These are phyloP conservation scores for Saccharomycopsis crataegensis DNA, from an alignment of 1,139 yeast genomes.

Conservation along the genomic window DNA sequence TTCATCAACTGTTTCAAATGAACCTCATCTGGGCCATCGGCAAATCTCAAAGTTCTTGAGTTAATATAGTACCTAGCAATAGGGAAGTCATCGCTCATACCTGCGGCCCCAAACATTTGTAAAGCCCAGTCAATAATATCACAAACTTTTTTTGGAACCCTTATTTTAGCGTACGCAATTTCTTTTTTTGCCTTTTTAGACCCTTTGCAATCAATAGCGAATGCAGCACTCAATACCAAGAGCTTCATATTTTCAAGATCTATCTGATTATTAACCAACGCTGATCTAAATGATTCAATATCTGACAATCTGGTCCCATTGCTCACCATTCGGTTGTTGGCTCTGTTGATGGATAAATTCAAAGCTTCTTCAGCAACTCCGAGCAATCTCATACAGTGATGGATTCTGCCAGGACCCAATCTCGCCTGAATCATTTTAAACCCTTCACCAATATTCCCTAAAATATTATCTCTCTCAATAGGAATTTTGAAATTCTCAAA, in stretches of 20 bases:
- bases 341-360: conserved; percentile 45
- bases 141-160: conserved; percentile 52
- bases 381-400: conserved; percentile 66
- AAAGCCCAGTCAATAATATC: conserved; percentile 59
- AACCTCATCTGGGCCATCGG: conserved; percentile 75
- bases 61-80: conserved; percentile 50
- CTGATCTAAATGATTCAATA: conserved; percentile 38
- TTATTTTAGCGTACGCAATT: conserved; percentile 64
- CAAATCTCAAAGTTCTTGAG: conserved; percentile 56
- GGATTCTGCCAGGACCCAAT: conserved; percentile 67
- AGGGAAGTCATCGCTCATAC: conserved; percentile 57
- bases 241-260: conserved; percentile 52
- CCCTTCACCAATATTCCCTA: conserved; percentile 52
- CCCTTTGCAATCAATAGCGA: conserved; percentile 49
- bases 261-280: conserved; percentile 49
- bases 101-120: conserved; percentile 66
- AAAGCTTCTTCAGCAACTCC: conserved; percentile 63
- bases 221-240: conserved; percentile 59
- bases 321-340: conserved; percentile 42
- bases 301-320: conserved; percentile 8
- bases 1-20: conserved; percentile 52
- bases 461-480: conserved; percentile 28
- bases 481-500: conserved; percentile 49
- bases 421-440: conserved; percentile 65
- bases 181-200: conserved; percentile 53